These are phyloP conservation scores for Hura crepitans DNA, from an alignment of 441 rosid species.

Conservation along the genomic window DNA sequence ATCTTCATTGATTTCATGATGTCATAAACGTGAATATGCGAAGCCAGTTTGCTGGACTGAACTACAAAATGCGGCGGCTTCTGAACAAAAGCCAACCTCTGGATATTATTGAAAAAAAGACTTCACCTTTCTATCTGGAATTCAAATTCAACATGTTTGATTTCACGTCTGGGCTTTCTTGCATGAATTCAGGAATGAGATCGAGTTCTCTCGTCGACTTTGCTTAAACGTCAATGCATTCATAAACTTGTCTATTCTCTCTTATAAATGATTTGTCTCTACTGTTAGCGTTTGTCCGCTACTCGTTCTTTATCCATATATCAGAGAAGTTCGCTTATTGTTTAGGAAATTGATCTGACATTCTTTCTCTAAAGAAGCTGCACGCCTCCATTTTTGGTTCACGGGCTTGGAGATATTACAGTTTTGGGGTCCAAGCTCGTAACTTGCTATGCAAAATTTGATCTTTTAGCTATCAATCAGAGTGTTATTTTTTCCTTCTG, in stretches of 20 bases:
- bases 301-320: background rate
- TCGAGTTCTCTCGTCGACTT: background rate
- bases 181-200: background rate
- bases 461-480: slow-evolving; percentile 21
- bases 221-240: background rate
- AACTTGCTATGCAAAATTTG: slow-evolving; percentile 24
- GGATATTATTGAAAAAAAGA: background rate
- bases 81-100: too few relatives aligned
- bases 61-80: too few relatives aligned
- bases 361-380: slow-evolving; percentile 3
- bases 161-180: background rate
- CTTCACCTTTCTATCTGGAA: background rate
- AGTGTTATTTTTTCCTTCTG: slow-evolving; percentile 17
- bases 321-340: slow-evolving; percentile 7
- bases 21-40: too few relatives aligned
- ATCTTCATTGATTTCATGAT: too few relatives aligned
- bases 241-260: background rate
- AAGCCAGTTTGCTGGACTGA: too few relatives aligned
- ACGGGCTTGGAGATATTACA: background rate
- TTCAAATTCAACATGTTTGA: background rate
- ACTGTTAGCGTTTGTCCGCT: background rate
- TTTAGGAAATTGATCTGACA: slow-evolving; percentile 7
- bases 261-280: background rate
- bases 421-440: slow-evolving; percentile 17
- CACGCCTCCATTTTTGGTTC: slow-evolving; percentile 9